Evolutionary conservation across 75 land plant species (phyloP), one percentile per base, ranked within the genome.

Genomic region (Picea sitchensis): DNA sequence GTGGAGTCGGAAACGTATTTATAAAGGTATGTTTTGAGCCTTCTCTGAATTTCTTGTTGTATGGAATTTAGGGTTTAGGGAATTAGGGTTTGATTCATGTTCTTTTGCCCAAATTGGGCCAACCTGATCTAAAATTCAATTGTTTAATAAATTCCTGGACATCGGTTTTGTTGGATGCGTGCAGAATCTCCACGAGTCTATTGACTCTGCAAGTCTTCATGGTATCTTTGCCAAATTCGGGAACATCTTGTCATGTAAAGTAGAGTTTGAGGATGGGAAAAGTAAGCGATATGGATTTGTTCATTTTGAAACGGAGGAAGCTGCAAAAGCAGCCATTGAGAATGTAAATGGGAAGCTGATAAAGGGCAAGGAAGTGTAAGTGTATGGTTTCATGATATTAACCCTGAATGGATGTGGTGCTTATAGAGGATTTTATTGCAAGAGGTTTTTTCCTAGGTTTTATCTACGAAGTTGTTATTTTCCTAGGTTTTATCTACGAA

Each of bases 241-340:
- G 44, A 82, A 81, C 18, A 88, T 92, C 21, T 71, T 88, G 58
- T 92, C 94, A 4, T 86, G 87, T 77, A 92, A 92, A 80, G 90
- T 92, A 17, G 90, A 67, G 54, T 64, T 36, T 57, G 77, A 81
- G 21, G 89, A 88, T 80, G 94, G 93, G 30, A 88, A 82, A 78
- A 78, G 92, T 80, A 88, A 77, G 73, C 92, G 94, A 21, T 83
- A 84, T 78, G 94, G 94, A 2, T 92, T 88, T 80, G 91, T 92
- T n/a, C 92, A 92, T 41, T 92, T 84, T 83, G 89, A 88, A 2
- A 76, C 93, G 61, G 90, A 90, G 20, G 84, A 90, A 57, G 81
- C 87, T 77, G 92, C 92, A 59, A 78, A 76, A 65, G 59, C 82
- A 44, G 90, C 94, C 26, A 92, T 90, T 74, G 89, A 90, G 62